These are phyloP conservation scores for Saturnispora sekii DNA, from an alignment of 805 yeast genomes.

Conservation along the genomic window DNA sequence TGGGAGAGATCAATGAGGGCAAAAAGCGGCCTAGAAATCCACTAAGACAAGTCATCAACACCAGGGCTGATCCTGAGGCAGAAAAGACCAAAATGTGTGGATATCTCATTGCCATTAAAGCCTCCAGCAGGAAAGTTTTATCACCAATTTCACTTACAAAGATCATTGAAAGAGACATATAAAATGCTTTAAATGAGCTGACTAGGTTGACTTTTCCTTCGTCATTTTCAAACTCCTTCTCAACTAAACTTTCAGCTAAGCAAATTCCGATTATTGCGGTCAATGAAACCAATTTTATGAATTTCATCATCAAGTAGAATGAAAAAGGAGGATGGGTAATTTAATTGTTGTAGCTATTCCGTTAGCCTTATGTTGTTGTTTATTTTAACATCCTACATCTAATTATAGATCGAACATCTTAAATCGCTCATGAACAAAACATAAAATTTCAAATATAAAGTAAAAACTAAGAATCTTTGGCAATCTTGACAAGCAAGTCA, in stretches of 20 bases:
- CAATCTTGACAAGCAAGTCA: conserved; percentile 67
- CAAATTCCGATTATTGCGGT: too few species aligned
- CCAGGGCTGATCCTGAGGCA: conserved; percentile 77
- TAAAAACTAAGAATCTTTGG: conserved; percentile 19
- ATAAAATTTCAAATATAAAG: background rate
- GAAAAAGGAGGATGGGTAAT: too few species aligned
- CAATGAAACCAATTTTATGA: too few species aligned
- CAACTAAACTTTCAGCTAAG: too few species aligned
- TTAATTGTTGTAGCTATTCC: too few species aligned
- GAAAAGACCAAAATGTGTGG: conserved; percentile 76
- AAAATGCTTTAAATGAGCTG: conserved; percentile 33
- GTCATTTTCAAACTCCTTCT: too few species aligned
- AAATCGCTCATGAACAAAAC: background rate
- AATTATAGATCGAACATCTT: background rate
- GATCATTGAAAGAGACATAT: conserved; percentile 85
- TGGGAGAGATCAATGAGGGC: conserved; percentile 73
- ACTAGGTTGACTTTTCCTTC: too few species aligned
- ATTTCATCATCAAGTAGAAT: too few species aligned
- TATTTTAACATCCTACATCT: too few species aligned
- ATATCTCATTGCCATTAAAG: conserved; percentile 95
- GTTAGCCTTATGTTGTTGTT: too few species aligned
- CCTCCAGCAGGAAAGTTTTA: conserved; percentile 93
- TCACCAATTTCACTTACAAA: conserved; percentile 95
- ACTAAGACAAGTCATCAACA: conserved; percentile 82
- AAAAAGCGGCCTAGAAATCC: conserved; percentile 88